Evolutionary conservation across 1,284 basidiomycete genomes (phyloP).

Genomic region (Cystobasidiaceae sp.): DNA sequence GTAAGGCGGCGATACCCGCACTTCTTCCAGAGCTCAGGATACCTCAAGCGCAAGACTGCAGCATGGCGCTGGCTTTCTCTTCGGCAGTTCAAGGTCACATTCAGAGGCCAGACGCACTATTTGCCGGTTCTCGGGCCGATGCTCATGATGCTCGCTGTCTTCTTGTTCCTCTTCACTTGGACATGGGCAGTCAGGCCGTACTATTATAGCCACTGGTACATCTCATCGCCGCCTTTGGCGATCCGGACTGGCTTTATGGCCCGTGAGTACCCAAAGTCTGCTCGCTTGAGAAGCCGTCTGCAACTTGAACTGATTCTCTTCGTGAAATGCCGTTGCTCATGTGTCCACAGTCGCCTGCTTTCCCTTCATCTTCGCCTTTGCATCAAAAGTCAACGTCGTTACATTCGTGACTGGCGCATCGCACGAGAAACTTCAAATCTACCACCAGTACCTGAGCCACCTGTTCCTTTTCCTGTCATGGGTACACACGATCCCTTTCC

Average conservation of each 20-base stretch:
- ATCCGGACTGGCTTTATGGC: constrained; percentile 49
- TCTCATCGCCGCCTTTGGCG: constrained; percentile 47
- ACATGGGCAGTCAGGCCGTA: constrained; percentile 47
- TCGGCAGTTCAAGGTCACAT: constrained; percentile 35
- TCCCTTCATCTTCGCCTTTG: constrained; percentile 44
- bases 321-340: not conserved
- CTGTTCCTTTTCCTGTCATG: constrained; percentile 45
- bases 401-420: constrained; percentile 49
- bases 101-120: constrained; percentile 38
- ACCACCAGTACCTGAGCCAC: constrained; percentile 50
- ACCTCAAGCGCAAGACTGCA: not conserved
- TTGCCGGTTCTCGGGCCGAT: constrained; percentile 47
- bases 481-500: constrained; percentile 42
- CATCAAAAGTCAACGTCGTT: constrained; percentile 50
- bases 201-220: constrained; percentile 48
- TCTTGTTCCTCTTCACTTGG: constrained; percentile 47
- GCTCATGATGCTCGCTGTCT: constrained; percentile 43
- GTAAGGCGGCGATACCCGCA: constrained; percentile 6
- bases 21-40: not conserved
- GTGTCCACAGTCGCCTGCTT: constrained; percentile 36
- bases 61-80: constrained; percentile 38
- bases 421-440: constrained; percentile 53
- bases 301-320: not conserved
- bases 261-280: constrained; percentile 33
- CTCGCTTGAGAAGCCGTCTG: not conserved